Percentiles rank a stretch among this genome's conserved stretches.
Conservation (phyloP, 1,284 basidiomycete species). For the Apiotrichum porosum region DNA sequence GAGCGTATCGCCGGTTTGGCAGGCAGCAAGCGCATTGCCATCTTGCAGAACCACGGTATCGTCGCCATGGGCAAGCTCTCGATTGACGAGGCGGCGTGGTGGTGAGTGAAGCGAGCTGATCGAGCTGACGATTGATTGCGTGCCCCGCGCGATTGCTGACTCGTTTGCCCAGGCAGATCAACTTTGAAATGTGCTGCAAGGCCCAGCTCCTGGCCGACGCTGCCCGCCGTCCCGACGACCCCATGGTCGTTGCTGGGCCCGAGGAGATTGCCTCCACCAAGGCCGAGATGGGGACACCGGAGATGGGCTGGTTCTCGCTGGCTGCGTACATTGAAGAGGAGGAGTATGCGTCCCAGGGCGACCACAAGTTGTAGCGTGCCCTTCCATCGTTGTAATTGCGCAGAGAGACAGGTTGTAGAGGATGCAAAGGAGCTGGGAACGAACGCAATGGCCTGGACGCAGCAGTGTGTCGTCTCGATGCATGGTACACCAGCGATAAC, state of each 20-base stretch:
- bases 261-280: constrained; percentile 36
- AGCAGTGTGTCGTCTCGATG: no score
- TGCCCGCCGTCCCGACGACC: constrained; percentile 27
- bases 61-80: constrained; percentile 30
- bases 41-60: constrained; percentile 42
- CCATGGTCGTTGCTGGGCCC: constrained; percentile 23
- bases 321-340: constrained; percentile 41
- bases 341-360: constrained; percentile 30
- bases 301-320: constrained; percentile 44
- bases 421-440: no score
- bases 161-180: constrained; percentile 37
- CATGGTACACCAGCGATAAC: no score
- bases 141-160: constrained; percentile 1
- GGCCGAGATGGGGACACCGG: constrained; percentile 35
- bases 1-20: constrained; percentile 32
- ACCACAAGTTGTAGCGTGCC: constrained; percentile 26
- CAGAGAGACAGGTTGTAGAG: no score
- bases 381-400: background rate
- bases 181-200: constrained; percentile 41
- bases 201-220: constrained; percentile 40
- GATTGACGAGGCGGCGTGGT: constrained; percentile 46
- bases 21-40: constrained; percentile 27
- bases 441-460: no score
- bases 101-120: constrained; percentile 28
- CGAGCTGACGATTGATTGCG: background rate